A percentile compares a stretch with the other conserved stretches of the same genome.
Conservation (phyloP, 139 green algal species). For the Prasinococcaceae sp. region DNA sequence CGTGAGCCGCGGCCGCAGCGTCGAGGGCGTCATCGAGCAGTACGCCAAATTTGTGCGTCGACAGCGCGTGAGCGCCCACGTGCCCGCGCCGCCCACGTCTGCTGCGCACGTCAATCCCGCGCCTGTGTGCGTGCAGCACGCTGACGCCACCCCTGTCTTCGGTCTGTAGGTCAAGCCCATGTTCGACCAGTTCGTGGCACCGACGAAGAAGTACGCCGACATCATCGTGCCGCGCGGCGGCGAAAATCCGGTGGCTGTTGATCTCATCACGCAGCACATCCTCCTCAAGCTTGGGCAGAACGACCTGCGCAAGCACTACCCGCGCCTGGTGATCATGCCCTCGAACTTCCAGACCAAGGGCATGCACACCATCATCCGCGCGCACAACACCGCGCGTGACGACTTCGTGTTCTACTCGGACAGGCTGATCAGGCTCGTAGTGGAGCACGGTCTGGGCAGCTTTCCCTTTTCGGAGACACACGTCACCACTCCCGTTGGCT, state of each 20-base stretch:
- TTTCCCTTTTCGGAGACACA: constrained; percentile 79
- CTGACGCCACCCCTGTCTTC: no score
- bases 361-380: constrained; percentile 96
- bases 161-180: constrained; percentile 92
- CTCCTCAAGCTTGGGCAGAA: constrained; percentile 79
- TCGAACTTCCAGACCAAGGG: constrained; percentile 85
- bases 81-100: no score
- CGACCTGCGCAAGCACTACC: constrained; percentile 80
- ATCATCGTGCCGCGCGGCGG: constrained; percentile 84
- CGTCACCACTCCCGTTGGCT: constrained; percentile 59
- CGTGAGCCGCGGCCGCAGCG: constrained; percentile 55
- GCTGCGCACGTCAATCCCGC: no score
- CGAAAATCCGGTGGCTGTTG: constrained; percentile 70
- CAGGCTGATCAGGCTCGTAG: constrained; percentile 54
- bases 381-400: constrained; percentile 49
- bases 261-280: constrained; percentile 96
- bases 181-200: constrained; percentile 78
- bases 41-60: constrained; percentile 27
- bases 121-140: no score
- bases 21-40: constrained; percentile 81
- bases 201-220: constrained; percentile 66
- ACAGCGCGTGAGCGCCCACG: no score
- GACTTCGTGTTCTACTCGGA: constrained; percentile 96
- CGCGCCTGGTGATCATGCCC: constrained; percentile 72
- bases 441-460: constrained; percentile 48